Conservation (phyloP, 164 flowering plant species). For the Vitis cinerea region DNA sequence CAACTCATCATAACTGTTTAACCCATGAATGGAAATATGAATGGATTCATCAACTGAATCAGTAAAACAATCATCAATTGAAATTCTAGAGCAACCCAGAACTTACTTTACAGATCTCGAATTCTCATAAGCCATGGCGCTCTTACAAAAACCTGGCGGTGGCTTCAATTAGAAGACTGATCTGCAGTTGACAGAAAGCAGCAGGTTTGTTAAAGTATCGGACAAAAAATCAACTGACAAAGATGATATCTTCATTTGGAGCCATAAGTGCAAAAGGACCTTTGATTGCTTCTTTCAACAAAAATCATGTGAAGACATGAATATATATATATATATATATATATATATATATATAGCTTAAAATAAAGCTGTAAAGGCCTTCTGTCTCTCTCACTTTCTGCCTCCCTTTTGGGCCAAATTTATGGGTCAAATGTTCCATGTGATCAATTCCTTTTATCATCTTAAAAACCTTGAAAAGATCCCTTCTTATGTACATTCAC, state of each 20-base stretch:
- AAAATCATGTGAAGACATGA: constrained; percentile 32
- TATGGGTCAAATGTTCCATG: constrained; percentile 20
- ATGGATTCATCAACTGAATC: neutral
- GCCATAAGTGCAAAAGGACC: constrained; percentile 18
- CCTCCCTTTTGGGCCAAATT: constrained; percentile 16
- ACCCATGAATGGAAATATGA: neutral
- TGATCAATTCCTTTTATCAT: constrained; percentile 18
- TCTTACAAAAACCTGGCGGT: neutral
- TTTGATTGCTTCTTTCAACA: constrained; percentile 11
- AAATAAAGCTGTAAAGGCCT: constrained; percentile 9
- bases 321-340: neutral
- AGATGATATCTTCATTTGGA: constrained; percentile 12
- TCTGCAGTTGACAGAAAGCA: constrained; percentile 6
- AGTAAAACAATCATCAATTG: no score
- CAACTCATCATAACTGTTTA: neutral
- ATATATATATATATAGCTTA: constrained; percentile 4
- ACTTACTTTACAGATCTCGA: constrained; percentile 51
- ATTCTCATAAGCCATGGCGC: constrained; percentile 36
- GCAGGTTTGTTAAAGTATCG: neutral
- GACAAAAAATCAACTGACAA: constrained; percentile 9
- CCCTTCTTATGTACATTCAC: no score
- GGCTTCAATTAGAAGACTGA: constrained; percentile 11
- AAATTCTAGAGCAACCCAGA: no score
- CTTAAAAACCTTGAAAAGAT: no score
- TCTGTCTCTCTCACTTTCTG: neutral